Evolutionary conservation across 192 early-diverging fungal genomes (phyloP).

Genomic region (Fimicolochytrium jonesii): DNA sequence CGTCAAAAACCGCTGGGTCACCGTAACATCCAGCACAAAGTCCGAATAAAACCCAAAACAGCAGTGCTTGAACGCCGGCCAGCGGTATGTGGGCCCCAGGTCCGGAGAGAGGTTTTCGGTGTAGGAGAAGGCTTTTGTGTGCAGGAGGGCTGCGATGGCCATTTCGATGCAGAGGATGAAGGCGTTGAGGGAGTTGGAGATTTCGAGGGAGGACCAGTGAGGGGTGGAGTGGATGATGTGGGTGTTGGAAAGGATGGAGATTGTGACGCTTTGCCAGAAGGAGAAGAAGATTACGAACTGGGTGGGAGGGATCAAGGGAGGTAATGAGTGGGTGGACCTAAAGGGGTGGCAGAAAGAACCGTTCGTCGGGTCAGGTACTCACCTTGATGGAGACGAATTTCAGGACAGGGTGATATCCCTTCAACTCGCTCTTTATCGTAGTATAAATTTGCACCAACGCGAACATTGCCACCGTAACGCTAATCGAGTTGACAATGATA

Average conservation of each 20-base stretch:
- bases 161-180: constrained; percentile 45
- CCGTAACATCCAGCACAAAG: constrained; percentile 1
- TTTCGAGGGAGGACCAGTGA: constrained; percentile 53
- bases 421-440: constrained; percentile 48
- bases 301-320: constrained; percentile 25
- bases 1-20: constrained; percentile 12
- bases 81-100: background rate
- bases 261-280: constrained; percentile 54
- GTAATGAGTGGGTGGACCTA: no score
- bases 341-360: no score
- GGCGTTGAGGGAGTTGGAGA: constrained; percentile 39
- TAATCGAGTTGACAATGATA: constrained; percentile 59
- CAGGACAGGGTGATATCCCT: background rate
- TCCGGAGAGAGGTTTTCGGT: background rate
- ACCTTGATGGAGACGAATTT: constrained; percentile 17
- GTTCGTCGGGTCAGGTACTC: no score
- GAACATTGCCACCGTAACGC: constrained; percentile 64
- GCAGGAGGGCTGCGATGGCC: constrained; percentile 48
- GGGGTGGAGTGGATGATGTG: constrained; percentile 38
- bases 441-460: constrained; percentile 60
- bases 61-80: constrained; percentile 4
- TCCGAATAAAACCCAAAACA: background rate
- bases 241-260: constrained; percentile 49
- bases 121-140: constrained; percentile 46
- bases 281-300: constrained; percentile 53